Base-by-base conservation (phyloP, 352 stramenopile genomes). In the Phytophthora syringae region DNA sequence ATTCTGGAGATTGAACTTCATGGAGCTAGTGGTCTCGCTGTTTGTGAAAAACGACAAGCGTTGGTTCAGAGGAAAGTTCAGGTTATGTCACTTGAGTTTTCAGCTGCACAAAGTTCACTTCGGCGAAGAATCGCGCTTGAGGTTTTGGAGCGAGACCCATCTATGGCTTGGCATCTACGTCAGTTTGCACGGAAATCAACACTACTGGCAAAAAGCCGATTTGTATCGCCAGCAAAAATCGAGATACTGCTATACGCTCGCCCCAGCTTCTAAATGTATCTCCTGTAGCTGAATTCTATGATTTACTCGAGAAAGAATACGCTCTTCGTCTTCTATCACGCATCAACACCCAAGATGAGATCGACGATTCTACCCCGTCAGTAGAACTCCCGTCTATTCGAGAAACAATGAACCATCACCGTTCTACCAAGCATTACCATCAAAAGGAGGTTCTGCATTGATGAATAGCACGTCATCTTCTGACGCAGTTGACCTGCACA, bases 1-100 rank as follows among this genome's bases (percentile, higher is more conserved):
- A 58, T 84, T 25, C 64, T 95, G 2, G 74, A 84, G 21, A 65
- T 95, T 27, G 79, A 84, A 24, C 36, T 95, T 1, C 52, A 76
- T 11, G 74, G 80, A 4, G 87, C 79, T 3, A 90, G 76, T 43
- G 82, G 90, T 24, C 58, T 95, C 3, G 40, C 62, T 5, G 60
- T 79, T 7, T 28, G 40, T 20, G 59, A 70, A 22, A 60, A 63
- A 24, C 53, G 58, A 11, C 47, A 51, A 27, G 34, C 7, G 1
- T 12, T 51, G 0, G 21, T 60, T 24, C 52, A 69, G 7, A 59
- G 64, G 2, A 71, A 81, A 20, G 62, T 88, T 27, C 42, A 67
- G 11, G 67, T 94, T 2, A 62, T 70, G 45, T 24, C 66, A 3
- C 43, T 79, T 7, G 45, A 37, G 30, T 94, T 81, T 60, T 77